These are phyloP conservation scores for Pseudonitzschia multiseries DNA, from an alignment of 108 stramenopile species.

Conservation along the genomic window DNA sequence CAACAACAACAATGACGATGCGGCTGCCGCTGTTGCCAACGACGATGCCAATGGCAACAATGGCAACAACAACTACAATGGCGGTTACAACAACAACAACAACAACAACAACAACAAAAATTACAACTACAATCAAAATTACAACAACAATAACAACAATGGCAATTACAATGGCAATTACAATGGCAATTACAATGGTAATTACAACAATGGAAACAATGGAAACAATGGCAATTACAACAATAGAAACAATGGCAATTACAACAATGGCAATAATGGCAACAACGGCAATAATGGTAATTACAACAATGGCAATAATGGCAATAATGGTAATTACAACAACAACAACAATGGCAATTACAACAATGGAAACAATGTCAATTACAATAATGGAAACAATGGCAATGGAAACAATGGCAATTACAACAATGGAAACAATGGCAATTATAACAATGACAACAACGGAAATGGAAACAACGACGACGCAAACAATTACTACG, in stretches of 20 bases:
- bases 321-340: slow-evolving; percentile 9
- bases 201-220: neutral
- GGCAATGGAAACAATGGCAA: neutral
- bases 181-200: slow-evolving; percentile 17
- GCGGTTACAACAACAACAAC: slow-evolving; percentile 19
- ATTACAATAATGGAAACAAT: slow-evolving; percentile 22
- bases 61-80: slow-evolving; percentile 19
- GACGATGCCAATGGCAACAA: neutral
- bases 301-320: slow-evolving; percentile 15
- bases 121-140: slow-evolving; percentile 15
- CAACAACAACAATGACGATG: slow-evolving; percentile 18
- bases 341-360: neutral
- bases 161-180: slow-evolving; percentile 17
- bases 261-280: neutral
- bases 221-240: too few relatives aligned
- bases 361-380: slow-evolving; percentile 14
- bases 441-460: neutral
- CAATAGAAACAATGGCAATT: neutral
- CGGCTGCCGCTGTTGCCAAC: slow-evolving; percentile 10
- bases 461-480: slow-evolving; percentile 19
- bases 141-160: slow-evolving; percentile 15
- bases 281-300: too few relatives aligned
- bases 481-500: slow-evolving; percentile 11
- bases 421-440: neutral
- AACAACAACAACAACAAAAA: slow-evolving; percentile 7